Evolutionary conservation across 2,329 filamentous ascomycete species (phyloP).

Genomic region (Aspergillus glaucus): DNA sequence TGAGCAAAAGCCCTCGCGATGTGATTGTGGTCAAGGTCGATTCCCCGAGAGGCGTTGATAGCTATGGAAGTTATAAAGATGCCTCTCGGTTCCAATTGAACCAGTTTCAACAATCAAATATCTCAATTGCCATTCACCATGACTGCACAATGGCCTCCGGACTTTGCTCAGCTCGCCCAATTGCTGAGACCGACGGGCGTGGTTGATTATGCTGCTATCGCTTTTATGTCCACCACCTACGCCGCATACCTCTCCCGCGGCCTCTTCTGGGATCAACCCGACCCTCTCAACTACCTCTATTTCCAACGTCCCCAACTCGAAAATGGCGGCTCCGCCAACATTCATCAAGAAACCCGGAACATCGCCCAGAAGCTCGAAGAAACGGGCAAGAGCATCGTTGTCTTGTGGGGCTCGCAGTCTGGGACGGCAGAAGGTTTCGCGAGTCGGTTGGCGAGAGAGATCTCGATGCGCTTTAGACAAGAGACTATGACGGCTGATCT

Average conservation of each 20-base stretch:
- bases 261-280: constrained; percentile 44
- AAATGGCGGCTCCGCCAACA: constrained; percentile 15
- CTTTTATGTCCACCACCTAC: constrained; percentile 30
- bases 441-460: constrained; percentile 81
- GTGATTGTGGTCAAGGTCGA: no score
- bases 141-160: not conserved
- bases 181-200: constrained; percentile 14
- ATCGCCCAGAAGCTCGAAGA: constrained; percentile 41
- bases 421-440: constrained; percentile 94
- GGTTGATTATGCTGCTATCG: constrained; percentile 32
- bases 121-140: not conserved
- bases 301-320: constrained; percentile 46
- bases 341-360: constrained; percentile 38
- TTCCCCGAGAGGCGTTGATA: no score
- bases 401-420: constrained; percentile 94
- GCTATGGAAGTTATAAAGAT: not conserved
- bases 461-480: constrained; percentile 82
- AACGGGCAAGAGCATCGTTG: constrained; percentile 62
- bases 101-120: not conserved
- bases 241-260: constrained; percentile 40
- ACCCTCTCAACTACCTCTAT: constrained; percentile 44
- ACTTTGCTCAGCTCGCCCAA: constrained; percentile 13
- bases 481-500: constrained; percentile 91
- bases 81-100: not conserved
- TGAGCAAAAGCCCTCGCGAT: no score